Conservation (phyloP, 768 basidiomycete genomes). For the Hydnum rufescens region DNA sequence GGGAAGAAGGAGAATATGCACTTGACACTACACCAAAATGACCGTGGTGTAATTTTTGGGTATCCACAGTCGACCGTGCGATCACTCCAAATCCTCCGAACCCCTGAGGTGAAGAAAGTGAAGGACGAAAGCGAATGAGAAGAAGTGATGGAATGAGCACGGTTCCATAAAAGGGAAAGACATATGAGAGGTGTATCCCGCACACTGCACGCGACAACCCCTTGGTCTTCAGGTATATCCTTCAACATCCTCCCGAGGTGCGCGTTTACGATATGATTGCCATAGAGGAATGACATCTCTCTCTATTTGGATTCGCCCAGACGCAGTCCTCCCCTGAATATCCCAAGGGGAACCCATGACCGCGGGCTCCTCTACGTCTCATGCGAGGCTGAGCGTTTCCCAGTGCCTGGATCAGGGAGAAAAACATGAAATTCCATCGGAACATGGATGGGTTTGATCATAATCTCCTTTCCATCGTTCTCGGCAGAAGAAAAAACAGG, state of each 20-base stretch:
- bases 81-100: constrained; percentile 98
- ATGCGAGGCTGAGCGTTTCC: no score
- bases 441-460: neutral
- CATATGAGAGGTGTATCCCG: constrained; percentile 76
- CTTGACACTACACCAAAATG: constrained; percentile 96
- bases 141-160: neutral
- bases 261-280: constrained; percentile 95
- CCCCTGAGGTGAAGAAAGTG: constrained; percentile 27
- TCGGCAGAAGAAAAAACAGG: constrained; percentile 2
- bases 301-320: constrained; percentile 99
- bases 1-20: constrained; percentile 34
- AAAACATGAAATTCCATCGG: neutral
- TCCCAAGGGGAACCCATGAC: constrained; percentile 1
- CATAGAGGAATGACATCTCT: constrained; percentile 99
- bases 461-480: constrained; percentile 6
- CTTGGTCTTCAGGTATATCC: constrained; percentile 97
- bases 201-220: constrained; percentile 94
- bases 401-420: neutral
- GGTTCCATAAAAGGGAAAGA: constrained; percentile 5
- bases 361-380: no score
- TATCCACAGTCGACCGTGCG: constrained; percentile 85
- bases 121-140: neutral
- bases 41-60: constrained; percentile 86
- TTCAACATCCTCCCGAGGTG: constrained; percentile 98
- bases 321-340: constrained; percentile 30